phyloP scores from a whole-genome alignment of 345 rosid species.

The Excoecaria cochinchinensis region DNA sequence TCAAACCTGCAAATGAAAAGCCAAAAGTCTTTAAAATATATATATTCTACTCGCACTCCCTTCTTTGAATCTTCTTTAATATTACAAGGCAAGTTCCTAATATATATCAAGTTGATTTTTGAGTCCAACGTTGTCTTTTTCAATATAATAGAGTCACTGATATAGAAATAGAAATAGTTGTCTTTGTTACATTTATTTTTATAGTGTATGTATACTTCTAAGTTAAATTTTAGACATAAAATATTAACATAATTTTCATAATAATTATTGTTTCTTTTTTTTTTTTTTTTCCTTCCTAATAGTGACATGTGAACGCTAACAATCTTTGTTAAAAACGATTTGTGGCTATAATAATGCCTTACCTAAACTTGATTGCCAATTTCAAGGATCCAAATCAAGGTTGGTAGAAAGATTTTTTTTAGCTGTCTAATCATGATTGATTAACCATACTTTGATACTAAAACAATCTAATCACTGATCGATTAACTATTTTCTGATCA shows the following conservation, averaged over 20 bases:
- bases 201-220: not conserved
- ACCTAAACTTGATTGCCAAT: slow-evolving; percentile 13
- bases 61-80: slow-evolving; percentile 1
- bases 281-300: not conserved
- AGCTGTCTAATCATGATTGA: not conserved
- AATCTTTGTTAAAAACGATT: not conserved
- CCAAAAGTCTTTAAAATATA: no score
- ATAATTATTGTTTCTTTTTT: not conserved
- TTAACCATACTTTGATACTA: not conserved
- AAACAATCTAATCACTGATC: no score
- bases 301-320: not conserved
- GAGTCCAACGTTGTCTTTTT: not conserved
- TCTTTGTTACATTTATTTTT: not conserved
- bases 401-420: not conserved
- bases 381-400: slow-evolving; percentile 10
- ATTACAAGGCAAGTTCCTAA: not conserved
- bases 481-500: no score
- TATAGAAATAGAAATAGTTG: not conserved
- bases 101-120: not conserved
- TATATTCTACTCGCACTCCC: no score
- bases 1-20: no score
- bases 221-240: not conserved
- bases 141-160: not conserved
- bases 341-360: slow-evolving; percentile 1
- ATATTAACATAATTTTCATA: not conserved